These are phyloP conservation scores for Hyaloperonospora arabidopsidis DNA, from an alignment of 352 stramenopile species.

Conservation along the genomic window DNA sequence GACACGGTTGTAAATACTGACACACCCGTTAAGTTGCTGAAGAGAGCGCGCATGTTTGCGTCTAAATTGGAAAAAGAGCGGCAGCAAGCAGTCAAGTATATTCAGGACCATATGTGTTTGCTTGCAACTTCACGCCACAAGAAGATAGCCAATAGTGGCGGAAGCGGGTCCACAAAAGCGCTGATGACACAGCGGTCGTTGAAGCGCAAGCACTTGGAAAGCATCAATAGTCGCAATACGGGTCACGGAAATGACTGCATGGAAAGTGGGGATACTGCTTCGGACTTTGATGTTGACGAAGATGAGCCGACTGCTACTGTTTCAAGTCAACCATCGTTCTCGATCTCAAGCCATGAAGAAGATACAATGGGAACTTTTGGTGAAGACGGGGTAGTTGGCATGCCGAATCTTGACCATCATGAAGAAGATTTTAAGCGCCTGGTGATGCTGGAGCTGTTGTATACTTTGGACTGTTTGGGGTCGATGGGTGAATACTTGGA, in stretches of 20 bases:
- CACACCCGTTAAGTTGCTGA: constrained; percentile 61
- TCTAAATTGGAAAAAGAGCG: constrained; percentile 69
- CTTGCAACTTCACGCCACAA: constrained; percentile 29
- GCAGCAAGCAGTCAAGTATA: constrained; percentile 66
- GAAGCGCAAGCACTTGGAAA: constrained; percentile 46
- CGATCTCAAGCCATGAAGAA: constrained; percentile 20
- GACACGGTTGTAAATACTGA: constrained; percentile 81
- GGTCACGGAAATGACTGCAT: constrained; percentile 17
- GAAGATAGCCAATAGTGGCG: constrained; percentile 17
- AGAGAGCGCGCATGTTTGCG: constrained; percentile 63
- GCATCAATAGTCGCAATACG: constrained; percentile 10
- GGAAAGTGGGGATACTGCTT: constrained; percentile 14
- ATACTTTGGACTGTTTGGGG: constrained; percentile 77
- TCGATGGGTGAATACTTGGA: constrained; percentile 82
- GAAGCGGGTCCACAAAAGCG: constrained; percentile 13
- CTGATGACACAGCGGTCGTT: constrained; percentile 21
- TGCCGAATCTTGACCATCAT: constrained; percentile 38
- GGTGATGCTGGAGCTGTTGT: constrained; percentile 75
- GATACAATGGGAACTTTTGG: constrained; percentile 19
- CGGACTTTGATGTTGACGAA: constrained; percentile 21
- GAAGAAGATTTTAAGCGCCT: constrained; percentile 75
- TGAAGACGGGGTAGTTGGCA: constrained; percentile 21
- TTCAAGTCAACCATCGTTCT: constrained; percentile 16
- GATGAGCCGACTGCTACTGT: constrained; percentile 13
- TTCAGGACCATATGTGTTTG: constrained; percentile 49